phyloP scores from a whole-genome alignment of 805 yeast genomes.

The Pichia gijzeniarum region DNA sequence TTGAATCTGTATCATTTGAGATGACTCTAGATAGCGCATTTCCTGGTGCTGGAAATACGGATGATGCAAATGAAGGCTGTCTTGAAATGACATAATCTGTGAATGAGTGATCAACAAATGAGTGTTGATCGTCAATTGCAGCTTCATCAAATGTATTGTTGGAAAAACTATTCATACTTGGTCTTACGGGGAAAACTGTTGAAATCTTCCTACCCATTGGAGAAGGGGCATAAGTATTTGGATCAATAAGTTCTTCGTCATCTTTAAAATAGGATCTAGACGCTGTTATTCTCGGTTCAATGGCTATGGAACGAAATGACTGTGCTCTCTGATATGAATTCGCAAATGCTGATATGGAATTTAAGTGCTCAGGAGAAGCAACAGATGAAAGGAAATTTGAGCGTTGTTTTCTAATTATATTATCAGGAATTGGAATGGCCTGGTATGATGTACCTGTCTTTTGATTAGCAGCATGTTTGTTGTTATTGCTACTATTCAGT shows the following conservation, averaged over 20 bases:
- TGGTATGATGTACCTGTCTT: constrained; percentile 5
- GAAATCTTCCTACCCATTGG: constrained; percentile 59
- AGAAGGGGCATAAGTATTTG: constrained; percentile 61
- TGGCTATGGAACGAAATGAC: constrained; percentile 48
- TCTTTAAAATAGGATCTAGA: constrained; percentile 58
- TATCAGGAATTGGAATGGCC: constrained; percentile 8
- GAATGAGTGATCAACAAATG: constrained; percentile 32
- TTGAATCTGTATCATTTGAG: constrained; percentile 25
- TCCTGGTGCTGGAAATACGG: constrained; percentile 10
- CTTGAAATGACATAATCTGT: constrained; percentile 23
- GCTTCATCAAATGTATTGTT: constrained; percentile 29
- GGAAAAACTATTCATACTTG: constrained; percentile 1
- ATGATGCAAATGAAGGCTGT: constrained; percentile 16
- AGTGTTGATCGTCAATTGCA: constrained; percentile 31
- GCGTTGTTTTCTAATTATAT: background rate
- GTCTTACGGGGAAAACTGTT: constrained; percentile 34
- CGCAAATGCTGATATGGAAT: constrained; percentile 71
- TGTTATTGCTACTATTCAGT: background rate
- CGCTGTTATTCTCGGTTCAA: constrained; percentile 50
- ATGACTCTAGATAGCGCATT: constrained; percentile 16
- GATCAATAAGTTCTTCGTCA: constrained; percentile 63
- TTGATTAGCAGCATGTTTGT: background rate
- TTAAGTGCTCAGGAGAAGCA: constrained; percentile 5
- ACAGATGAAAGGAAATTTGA: constrained; percentile 8
- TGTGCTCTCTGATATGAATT: constrained; percentile 76